phyloP scores from a whole-genome alignment of 129 eudicot species.

The Cynara cardunculus region DNA sequence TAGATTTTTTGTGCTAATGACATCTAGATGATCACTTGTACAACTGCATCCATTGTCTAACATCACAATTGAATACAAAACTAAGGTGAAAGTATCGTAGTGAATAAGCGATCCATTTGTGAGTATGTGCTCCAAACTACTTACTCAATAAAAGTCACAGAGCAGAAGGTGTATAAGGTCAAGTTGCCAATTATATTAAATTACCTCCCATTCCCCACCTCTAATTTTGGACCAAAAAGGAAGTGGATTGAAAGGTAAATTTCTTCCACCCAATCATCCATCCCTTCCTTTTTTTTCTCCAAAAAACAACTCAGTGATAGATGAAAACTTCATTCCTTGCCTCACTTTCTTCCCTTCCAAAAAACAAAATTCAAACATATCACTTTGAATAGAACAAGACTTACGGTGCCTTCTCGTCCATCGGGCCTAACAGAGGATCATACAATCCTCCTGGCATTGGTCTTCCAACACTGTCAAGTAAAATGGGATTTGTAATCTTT shows the following conservation, averaged over 20 bases:
- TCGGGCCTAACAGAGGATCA: constrained; percentile 81
- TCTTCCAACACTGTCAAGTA: constrained; percentile 43
- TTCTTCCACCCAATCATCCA: background rate
- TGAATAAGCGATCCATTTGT: background rate
- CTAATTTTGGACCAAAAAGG: too few species aligned
- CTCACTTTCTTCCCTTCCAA: background rate
- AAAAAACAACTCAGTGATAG: background rate
- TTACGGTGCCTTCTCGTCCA: constrained; percentile 50
- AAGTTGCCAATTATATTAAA: background rate
- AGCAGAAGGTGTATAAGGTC: background rate
- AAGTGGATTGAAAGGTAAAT: background rate
- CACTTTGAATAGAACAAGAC: background rate
- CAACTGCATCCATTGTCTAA: background rate
- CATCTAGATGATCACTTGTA: background rate
- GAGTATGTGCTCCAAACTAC: background rate
- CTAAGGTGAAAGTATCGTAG: background rate
- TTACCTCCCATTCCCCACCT: background rate
- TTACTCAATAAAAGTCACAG: background rate
- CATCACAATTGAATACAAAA: background rate
- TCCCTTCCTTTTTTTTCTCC: too few species aligned
- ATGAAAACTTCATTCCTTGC: background rate
- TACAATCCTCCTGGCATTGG: constrained; percentile 81
- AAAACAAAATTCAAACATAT: background rate
- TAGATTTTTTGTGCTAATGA: background rate
- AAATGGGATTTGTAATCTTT: constrained; percentile 55